phyloP scores from a whole-genome alignment of 371 early-diverging fungal species.

The Batkoa obscura region DNA sequence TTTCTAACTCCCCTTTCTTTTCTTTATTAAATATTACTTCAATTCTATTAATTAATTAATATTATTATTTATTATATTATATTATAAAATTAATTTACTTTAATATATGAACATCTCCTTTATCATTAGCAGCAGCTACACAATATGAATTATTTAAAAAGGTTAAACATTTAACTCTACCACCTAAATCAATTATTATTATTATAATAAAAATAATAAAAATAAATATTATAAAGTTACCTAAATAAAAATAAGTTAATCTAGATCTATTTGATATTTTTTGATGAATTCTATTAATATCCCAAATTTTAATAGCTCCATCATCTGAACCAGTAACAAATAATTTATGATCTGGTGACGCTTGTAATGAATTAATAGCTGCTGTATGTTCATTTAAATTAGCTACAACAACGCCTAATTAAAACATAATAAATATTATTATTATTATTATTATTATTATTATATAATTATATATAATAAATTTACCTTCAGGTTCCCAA shows the following conservation, averaged over 20 bases:
- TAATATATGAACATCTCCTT: slow-evolving; percentile 67
- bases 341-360: slow-evolving; percentile 54
- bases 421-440: neutral
- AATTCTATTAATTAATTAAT: too few relatives aligned
- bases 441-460: too few relatives aligned
- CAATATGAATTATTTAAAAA: slow-evolving; percentile 65
- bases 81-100: slow-evolving; percentile 30
- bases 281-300: slow-evolving; percentile 54
- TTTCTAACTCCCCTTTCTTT: too few relatives aligned
- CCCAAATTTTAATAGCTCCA: slow-evolving; percentile 77
- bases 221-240: too few relatives aligned
- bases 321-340: slow-evolving; percentile 77
- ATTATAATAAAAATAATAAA: too few relatives aligned
- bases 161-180: slow-evolving; percentile 50
- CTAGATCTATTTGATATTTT: slow-evolving; percentile 65
- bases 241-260: slow-evolving; percentile 37
- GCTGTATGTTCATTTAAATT: slow-evolving; percentile 70
- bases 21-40: too few relatives aligned
- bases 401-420: slow-evolving; percentile 46
- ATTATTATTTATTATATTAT: slow-evolving; percentile 17
- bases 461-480: too few relatives aligned
- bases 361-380: slow-evolving; percentile 45
- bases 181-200: slow-evolving; percentile 17
- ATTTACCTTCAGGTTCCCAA: too few relatives aligned
- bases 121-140: slow-evolving; percentile 65